Conservation (phyloP, 805 yeast species). For the Wickerhamiella hasegawae region DNA sequence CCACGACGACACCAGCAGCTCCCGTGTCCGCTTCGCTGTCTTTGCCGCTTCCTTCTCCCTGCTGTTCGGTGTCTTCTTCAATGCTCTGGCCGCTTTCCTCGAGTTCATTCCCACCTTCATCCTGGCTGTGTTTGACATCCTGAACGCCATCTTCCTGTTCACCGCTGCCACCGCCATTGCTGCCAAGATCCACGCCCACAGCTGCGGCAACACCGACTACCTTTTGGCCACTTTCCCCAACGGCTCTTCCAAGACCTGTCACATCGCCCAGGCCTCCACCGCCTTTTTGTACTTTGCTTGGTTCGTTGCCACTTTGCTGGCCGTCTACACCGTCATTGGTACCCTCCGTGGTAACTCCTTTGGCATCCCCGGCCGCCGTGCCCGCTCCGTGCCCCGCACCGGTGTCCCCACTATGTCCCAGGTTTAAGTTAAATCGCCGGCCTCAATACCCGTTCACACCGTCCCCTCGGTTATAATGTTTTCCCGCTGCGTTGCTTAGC, state of each 20-base stretch:
- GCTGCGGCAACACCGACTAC: constrained; percentile 59
- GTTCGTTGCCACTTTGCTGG: constrained; percentile 54
- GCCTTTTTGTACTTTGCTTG: constrained; percentile 75
- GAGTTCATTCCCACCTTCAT: constrained; percentile 80
- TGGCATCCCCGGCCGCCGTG: constrained; percentile 34
- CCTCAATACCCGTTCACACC: background rate
- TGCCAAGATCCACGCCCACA: constrained; percentile 72
- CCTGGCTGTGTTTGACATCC: constrained; percentile 60
- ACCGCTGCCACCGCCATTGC: constrained; percentile 93
- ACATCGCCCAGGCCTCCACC: constrained; percentile 81
- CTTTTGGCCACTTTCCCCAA: constrained; percentile 36
- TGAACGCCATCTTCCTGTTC: constrained; percentile 82
- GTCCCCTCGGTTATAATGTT: too few species aligned
- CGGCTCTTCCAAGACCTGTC: constrained; percentile 31
- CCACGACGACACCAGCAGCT: constrained; percentile 37
- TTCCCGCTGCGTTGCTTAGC: too few species aligned
- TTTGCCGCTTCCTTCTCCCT: constrained; percentile 81
- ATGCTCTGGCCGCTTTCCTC: constrained; percentile 52
- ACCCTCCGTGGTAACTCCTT: constrained; percentile 41
- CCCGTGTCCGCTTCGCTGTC: constrained; percentile 78
- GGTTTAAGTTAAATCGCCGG: constrained; percentile 34
- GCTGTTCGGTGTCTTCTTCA: constrained; percentile 50
- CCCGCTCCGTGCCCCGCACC: constrained; percentile 42
- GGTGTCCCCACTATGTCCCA: constrained; percentile 87
- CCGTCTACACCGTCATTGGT: constrained; percentile 32